These are phyloP conservation scores for Phytophthora citricola DNA, from an alignment of 352 stramenopile genomes.

Conservation along the genomic window DNA sequence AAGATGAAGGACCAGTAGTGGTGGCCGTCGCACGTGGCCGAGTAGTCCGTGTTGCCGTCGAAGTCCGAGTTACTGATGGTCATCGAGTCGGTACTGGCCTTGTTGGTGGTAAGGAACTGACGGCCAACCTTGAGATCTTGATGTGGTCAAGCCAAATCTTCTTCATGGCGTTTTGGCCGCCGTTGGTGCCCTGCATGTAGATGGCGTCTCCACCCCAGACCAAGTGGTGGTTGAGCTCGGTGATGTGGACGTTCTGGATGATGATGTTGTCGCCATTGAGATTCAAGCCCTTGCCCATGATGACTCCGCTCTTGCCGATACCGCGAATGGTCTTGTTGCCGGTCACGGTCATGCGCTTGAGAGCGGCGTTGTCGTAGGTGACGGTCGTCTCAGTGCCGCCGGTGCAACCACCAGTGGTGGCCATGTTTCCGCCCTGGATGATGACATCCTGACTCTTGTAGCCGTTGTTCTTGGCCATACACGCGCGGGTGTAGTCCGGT, in stretches of 20 bases:
- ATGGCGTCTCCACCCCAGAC: slow-evolving; percentile 50
- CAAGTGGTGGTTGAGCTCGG: slow-evolving; percentile 45
- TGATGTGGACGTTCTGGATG: slow-evolving; percentile 50
- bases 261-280: slow-evolving; percentile 44
- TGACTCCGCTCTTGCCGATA: slow-evolving; percentile 43
- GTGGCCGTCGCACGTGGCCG: slow-evolving; percentile 48
- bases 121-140: slow-evolving; percentile 37
- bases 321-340: slow-evolving; percentile 53
- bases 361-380: slow-evolving; percentile 32
- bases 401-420: slow-evolving; percentile 50
- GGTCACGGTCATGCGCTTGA: slow-evolving; percentile 38
- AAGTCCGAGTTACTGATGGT: slow-evolving; percentile 54
- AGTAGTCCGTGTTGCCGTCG: slow-evolving; percentile 39
- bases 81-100: slow-evolving; percentile 36
- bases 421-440: slow-evolving; percentile 43
- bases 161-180: slow-evolving; percentile 11
- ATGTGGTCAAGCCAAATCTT: slow-evolving; percentile 54
- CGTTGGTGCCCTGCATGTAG: slow-evolving; percentile 37
- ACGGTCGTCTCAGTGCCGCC: slow-evolving; percentile 33
- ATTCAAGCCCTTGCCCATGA: slow-evolving; percentile 47
- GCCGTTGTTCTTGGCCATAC: slow-evolving; percentile 52
- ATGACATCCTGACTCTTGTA: slow-evolving; percentile 56
- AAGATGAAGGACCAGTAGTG: slow-evolving; percentile 64
- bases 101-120: slow-evolving; percentile 51
- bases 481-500: slow-evolving; percentile 40